Base-by-base conservation (phyloP, 2,329 filamentous ascomycete species). In the Colletotrichum magnum region DNA sequence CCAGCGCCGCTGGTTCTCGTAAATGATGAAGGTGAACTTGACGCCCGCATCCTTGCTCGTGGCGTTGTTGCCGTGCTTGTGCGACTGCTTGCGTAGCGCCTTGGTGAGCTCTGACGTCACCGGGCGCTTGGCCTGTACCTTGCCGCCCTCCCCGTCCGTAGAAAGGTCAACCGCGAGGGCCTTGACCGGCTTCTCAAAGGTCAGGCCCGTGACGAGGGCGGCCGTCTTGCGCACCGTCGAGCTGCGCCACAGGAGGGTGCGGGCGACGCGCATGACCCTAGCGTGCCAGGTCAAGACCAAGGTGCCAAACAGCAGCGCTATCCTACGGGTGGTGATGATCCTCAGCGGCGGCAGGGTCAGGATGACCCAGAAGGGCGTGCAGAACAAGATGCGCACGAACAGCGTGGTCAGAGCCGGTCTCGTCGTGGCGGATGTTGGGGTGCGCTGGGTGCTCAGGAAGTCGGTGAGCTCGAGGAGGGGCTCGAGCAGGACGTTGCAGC, bases 1-100 rank as follows among this genome's bases (percentile, higher is more conserved):
- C 96, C 96, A 99, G 60, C 96, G 89, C 50, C 96, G 89, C 80
- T 99, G 96, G 75, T 99, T 99, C 79, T 99, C 96, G 76, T 95
- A 98, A 2, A 99, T 87, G 56, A 96, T 95, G 72, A 99, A 99
- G 0, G 96, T 99, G 76, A 99, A 99, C 52, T 94, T 93, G 15
- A 99, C 93, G 1, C 95, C 94, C 0, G 94, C 89, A 5, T 92
- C 91, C 69, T 86, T 86, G n/a, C 80, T 79, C 24, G 82, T 80
- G 45, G 84, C 78, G 24, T 75, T 74, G 41, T 73, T 72, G 5
- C 72, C 68, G n/a, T 72, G 71, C 41, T 64, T 68, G 56, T 74
- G 73, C 15, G 72, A 73, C 32, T 77, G 75, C 43, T 78, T 75
- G 28, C 77, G 78, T 41, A 83, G 78, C 10, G 81, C 85, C 72